Conservation (phyloP, 2,329 filamentous ascomycete genomes). For the Verticillium nonalfalfae region DNA sequence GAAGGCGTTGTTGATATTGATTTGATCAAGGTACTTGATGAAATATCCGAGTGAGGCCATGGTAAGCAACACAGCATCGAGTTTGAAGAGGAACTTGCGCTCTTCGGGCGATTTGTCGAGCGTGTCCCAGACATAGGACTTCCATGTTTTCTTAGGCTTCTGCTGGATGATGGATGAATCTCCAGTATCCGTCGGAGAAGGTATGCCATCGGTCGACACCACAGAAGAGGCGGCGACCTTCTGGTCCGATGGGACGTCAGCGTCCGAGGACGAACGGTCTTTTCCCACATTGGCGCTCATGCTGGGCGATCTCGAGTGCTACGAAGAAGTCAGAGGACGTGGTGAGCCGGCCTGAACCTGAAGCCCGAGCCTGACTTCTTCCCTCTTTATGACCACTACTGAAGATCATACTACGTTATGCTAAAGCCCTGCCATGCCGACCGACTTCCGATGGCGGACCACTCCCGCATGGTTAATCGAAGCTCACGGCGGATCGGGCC, state of each 20-base stretch:
- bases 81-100: conserved; percentile 31
- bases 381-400: background rate
- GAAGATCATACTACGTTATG: background rate
- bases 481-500: background rate
- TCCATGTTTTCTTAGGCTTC: conserved; percentile 33
- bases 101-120: conserved; percentile 35
- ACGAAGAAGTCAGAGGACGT: background rate
- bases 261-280: background rate
- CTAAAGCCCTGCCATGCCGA: background rate
- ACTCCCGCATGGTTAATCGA: no score
- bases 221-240: background rate
- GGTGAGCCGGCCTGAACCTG: background rate
- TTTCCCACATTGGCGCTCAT: background rate
- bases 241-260: background rate
- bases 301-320: background rate
- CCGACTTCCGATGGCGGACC: background rate
- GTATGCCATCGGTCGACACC: background rate
- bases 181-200: background rate
- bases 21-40: conserved; percentile 22
- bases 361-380: background rate
- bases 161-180: conserved; percentile 12
- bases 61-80: conserved; percentile 30
- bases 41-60: conserved; percentile 23
- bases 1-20: conserved; percentile 27
- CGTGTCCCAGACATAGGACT: conserved; percentile 42